Percentiles rank a stretch among this genome's conserved stretches.
Evolutionary conservation across 148 eudicot species (phyloP).

Genomic region (Cornus florida): DNA sequence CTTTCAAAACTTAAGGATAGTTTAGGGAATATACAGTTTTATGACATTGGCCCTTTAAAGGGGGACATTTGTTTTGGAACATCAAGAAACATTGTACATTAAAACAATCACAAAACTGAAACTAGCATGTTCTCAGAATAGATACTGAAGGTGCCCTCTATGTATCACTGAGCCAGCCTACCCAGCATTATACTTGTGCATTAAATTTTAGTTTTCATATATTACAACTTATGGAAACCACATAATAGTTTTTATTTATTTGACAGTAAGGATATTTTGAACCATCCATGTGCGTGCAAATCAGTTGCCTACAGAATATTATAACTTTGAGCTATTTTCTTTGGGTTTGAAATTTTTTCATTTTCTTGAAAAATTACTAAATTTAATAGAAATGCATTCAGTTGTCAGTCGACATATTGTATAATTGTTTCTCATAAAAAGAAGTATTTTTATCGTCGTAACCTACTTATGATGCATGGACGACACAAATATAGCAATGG

Average conservation of each 20-base stretch:
- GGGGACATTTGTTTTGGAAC: neutral
- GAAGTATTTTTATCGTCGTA: neutral
- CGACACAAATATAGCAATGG: too few species aligned
- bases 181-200: neutral
- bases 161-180: neutral
- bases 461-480: neutral
- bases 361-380: too few species aligned
- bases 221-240: too few species aligned
- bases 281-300: neutral
- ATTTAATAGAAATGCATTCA: too few species aligned
- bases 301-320: neutral
- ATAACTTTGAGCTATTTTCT: neutral
- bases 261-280: neutral
- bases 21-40: too few species aligned
- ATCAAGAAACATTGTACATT: neutral
- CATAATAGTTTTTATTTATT: too few species aligned
- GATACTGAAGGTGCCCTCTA: neutral
- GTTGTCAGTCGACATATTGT: too few species aligned
- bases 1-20: too few species aligned
- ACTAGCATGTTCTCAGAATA: neutral
- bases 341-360: too few species aligned
- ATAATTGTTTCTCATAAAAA: too few species aligned
- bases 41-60: too few species aligned
- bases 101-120: neutral
- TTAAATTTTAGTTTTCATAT: too few species aligned